Evolutionary conservation across 805 yeast genomes (phyloP).

Genomic region (Isabelozyma rhagii): DNA sequence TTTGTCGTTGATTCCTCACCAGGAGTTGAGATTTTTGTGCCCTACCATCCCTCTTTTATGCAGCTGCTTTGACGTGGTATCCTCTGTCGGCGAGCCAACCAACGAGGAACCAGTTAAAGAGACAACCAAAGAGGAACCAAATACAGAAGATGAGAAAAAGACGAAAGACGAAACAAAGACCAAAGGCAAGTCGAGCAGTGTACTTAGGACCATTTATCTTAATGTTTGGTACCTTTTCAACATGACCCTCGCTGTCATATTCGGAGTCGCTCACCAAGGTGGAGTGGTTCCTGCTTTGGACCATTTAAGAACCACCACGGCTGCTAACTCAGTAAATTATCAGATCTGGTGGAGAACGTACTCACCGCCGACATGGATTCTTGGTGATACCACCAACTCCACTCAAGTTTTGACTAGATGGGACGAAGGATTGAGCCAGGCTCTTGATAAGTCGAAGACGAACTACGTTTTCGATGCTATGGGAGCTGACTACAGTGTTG

Average conservation of each 20-base stretch:
- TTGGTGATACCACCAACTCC: constrained; percentile 27
- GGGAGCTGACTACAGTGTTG: constrained; percentile 36
- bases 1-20: constrained; percentile 82
- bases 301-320: constrained; percentile 6
- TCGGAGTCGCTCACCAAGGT: constrained; percentile 88
- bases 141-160: neutral
- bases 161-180: neutral
- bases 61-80: constrained; percentile 51
- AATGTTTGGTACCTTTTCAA: constrained; percentile 66
- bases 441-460: constrained; percentile 1
- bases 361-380: constrained; percentile 88
- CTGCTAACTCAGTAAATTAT: constrained; percentile 18
- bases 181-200: neutral
- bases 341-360: constrained; percentile 93
- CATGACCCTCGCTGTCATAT: constrained; percentile 50
- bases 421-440: constrained; percentile 7
- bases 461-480: constrained; percentile 40
- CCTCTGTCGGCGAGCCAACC: neutral
- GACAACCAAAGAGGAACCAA: neutral
- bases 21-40: constrained; percentile 82
- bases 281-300: constrained; percentile 75
- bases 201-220: constrained; percentile 14
- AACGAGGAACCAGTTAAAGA: neutral
- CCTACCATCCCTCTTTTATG: constrained; percentile 75
- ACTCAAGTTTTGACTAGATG: constrained; percentile 12